These are phyloP conservation scores for Puccinia sorghi DNA, from an alignment of 1,284 basidiomycete species.

Conservation along the genomic window DNA sequence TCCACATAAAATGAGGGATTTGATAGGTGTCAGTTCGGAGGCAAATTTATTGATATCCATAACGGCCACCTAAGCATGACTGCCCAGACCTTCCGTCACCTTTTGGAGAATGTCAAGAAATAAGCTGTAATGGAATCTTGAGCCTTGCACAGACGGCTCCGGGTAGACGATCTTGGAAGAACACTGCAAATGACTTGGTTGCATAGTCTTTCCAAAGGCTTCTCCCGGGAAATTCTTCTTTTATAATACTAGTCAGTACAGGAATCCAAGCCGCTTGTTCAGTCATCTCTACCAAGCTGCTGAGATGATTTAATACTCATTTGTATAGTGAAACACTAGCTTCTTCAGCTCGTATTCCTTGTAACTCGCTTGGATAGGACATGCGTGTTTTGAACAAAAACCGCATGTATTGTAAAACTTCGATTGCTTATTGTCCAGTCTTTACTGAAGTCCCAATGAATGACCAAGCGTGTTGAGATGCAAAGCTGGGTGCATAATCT, in stretches of 20 bases:
- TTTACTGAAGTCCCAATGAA: constrained; percentile 9
- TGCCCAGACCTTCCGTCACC: not conserved
- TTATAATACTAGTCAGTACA: constrained; percentile 17
- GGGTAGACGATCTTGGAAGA: constrained; percentile 15
- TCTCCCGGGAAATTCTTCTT: constrained; percentile 27
- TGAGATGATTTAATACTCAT: constrained; percentile 14
- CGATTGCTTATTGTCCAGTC: not conserved
- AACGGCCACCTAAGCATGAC: constrained; percentile 25
- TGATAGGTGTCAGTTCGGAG: constrained; percentile 2
- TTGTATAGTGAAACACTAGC: constrained; percentile 20
- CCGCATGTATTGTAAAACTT: constrained; percentile 16
- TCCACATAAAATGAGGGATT: constrained; percentile 14
- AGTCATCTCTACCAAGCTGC: not conserved
- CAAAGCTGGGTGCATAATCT: constrained; percentile 25
- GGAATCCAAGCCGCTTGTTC: constrained; percentile 34
- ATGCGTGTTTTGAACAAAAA: constrained; percentile 37
- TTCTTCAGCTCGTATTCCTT: constrained; percentile 13
- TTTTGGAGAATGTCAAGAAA: constrained; percentile 39
- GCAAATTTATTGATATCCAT: constrained; percentile 17
- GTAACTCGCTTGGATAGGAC: constrained; percentile 17
- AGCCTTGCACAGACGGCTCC: constrained; percentile 34
- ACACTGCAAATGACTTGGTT: not conserved
- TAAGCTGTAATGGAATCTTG: constrained; percentile 32
- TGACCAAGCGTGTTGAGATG: constrained; percentile 32
- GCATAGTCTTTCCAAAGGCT: constrained; percentile 9